Evolutionary conservation across 306 rosid genomes (phyloP).

Genomic region (Ochetophila trinervis): DNA sequence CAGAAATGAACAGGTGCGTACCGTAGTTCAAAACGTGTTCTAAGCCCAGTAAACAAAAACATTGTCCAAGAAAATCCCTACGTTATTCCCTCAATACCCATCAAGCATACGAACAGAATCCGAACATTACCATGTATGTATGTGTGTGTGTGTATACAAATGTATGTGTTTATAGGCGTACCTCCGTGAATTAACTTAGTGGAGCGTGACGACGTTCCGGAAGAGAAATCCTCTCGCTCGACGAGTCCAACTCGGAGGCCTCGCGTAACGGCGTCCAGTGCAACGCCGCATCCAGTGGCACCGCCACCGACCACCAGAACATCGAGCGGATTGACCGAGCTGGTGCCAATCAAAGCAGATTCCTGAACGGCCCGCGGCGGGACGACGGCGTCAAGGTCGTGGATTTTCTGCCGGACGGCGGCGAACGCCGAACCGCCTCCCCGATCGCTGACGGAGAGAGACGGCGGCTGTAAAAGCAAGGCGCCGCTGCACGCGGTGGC

Average conservation of each 20-base stretch:
- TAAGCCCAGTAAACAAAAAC: background rate
- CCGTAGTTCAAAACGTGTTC: background rate
- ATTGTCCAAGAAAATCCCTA: background rate
- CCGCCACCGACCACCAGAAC: slow-evolving; percentile 94
- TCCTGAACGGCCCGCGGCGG: slow-evolving; percentile 68
- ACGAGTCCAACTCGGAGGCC: slow-evolving; percentile 96
- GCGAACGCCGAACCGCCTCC: slow-evolving; percentile 39
- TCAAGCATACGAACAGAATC: background rate
- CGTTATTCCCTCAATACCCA: background rate
- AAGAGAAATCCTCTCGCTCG: slow-evolving; percentile 89
- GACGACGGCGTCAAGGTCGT: slow-evolving; percentile 46
- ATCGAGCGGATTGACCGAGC: slow-evolving; percentile 67
- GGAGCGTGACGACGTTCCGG: slow-evolving; percentile 97
- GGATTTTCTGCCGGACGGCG: slow-evolving; percentile 48
- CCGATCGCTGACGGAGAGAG: slow-evolving; percentile 44
- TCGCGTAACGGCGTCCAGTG: slow-evolving; percentile 81
- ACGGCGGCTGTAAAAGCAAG: slow-evolving; percentile 40
- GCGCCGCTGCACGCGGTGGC: slow-evolving; percentile 60
- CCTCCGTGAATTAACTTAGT: slow-evolving; percentile 99
- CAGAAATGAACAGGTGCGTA: background rate
- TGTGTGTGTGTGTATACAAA: background rate
- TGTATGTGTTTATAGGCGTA: slow-evolving; percentile 8
- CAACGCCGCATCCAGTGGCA: slow-evolving; percentile 84
- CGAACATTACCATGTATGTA: background rate
- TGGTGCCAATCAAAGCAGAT: slow-evolving; percentile 58